Conservation (phyloP, 192 early-diverging fungal species). For the Backusella liffmaniae region DNA sequence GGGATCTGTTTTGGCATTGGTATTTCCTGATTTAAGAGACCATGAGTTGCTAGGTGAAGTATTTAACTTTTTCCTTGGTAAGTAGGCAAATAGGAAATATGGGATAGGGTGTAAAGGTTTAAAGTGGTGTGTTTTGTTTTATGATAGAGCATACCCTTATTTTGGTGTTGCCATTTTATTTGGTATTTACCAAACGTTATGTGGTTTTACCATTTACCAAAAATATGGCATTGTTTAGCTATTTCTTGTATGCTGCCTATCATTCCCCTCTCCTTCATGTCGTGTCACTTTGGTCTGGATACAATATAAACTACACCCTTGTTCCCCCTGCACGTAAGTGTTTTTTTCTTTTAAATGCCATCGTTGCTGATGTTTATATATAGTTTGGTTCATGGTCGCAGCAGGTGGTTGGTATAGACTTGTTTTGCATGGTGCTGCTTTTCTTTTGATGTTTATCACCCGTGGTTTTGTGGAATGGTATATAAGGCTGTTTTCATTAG, state of each 20-base stretch:
- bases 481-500: not conserved
- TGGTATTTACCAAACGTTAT: slow-evolving; percentile 50
- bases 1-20: slow-evolving; percentile 45
- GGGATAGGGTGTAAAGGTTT: slow-evolving; percentile 15
- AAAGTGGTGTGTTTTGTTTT: not conserved
- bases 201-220: slow-evolving; percentile 45
- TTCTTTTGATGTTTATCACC: slow-evolving; percentile 33
- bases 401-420: slow-evolving; percentile 31
- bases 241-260: slow-evolving; percentile 51
- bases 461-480: slow-evolving; percentile 10
- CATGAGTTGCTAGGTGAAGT: slow-evolving; percentile 48
- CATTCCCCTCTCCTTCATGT: slow-evolving; percentile 45
- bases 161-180: slow-evolving; percentile 43
- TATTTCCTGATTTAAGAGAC: slow-evolving; percentile 52
- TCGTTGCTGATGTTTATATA: not conserved
- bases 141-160: slow-evolving; percentile 44
- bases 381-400: slow-evolving; percentile 27
- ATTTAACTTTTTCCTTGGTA: slow-evolving; percentile 53
- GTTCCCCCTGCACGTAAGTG: slow-evolving; percentile 49
- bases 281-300: slow-evolving; percentile 41
- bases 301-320: slow-evolving; percentile 55
- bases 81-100: not conserved
- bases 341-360: not conserved
- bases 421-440: slow-evolving; percentile 24
- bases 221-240: slow-evolving; percentile 50